phyloP scores from a whole-genome alignment of 495 filamentous ascomycete species.

The Zalerion maritima region DNA sequence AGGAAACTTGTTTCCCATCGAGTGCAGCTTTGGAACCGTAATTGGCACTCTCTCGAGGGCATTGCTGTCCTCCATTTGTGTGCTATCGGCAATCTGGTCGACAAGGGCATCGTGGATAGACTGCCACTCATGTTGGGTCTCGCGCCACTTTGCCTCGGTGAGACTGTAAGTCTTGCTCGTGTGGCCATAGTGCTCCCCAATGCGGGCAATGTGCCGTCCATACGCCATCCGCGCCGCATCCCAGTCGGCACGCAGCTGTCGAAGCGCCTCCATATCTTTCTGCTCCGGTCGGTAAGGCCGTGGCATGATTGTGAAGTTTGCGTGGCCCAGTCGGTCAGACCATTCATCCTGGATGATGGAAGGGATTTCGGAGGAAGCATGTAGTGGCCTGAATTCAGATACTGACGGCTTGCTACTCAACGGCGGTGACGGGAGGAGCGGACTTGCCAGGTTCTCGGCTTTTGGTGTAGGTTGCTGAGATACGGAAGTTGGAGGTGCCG shows the following conservation, averaged over 20 bases:
- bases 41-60: too few relatives aligned
- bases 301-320: slow-evolving; percentile 80
- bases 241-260: slow-evolving; percentile 62
- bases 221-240: slow-evolving; percentile 66
- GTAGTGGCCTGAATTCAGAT: slow-evolving; percentile 49
- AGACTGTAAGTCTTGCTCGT: slow-evolving; percentile 72
- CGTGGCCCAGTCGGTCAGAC: slow-evolving; percentile 73
- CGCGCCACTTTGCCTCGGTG: slow-evolving; percentile 74
- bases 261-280: slow-evolving; percentile 43
- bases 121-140: slow-evolving; percentile 59
- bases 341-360: slow-evolving; percentile 55
- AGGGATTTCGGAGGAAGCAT: slow-evolving; percentile 20
- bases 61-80: slow-evolving; percentile 25
- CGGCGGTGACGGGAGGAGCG: slow-evolving; percentile 51
- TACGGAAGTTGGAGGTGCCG: too few relatives aligned
- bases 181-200: slow-evolving; percentile 69
- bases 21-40: slow-evolving; percentile 33
- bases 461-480: slow-evolving; percentile 12
- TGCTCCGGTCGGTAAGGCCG: slow-evolving; percentile 58
- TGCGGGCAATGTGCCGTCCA: slow-evolving; percentile 69
- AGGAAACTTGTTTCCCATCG: slow-evolving; percentile 68
- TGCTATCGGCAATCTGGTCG: slow-evolving; percentile 27
- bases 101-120: slow-evolving; percentile 44
- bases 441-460: slow-evolving; percentile 13
- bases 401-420: slow-evolving; percentile 67